Percentiles rank a stretch among this genome's conserved stretches.
phyloP scores from a whole-genome alignment of 352 stramenopile species.

The Globisporangium barbulae region DNA sequence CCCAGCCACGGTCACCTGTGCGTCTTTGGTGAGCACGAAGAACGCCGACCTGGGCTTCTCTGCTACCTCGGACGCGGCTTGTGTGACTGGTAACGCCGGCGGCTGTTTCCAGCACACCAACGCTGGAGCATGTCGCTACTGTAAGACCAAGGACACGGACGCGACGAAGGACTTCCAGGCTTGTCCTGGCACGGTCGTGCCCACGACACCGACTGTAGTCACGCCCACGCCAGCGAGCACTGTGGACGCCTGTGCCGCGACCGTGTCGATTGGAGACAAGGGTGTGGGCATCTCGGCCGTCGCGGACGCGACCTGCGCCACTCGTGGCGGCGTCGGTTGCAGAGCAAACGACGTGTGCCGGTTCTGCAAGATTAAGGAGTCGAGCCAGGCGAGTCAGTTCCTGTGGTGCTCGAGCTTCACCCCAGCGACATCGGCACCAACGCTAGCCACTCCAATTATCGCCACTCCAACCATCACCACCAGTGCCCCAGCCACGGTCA shows the following conservation, averaged over 20 bases:
- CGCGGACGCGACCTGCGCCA: neutral
- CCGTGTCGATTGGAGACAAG: neutral
- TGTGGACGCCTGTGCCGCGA: neutral
- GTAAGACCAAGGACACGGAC: constrained; percentile 8
- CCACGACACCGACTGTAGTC: no score
- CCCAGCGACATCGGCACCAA: neutral
- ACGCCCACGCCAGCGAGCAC: neutral
- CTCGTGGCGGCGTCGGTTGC: neutral
- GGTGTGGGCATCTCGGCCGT: neutral
- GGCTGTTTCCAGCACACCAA: neutral
- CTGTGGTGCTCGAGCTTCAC: constrained; percentile 6
- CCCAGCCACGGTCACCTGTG: neutral
- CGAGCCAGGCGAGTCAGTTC: constrained; percentile 10
- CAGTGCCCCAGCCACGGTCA: neutral
- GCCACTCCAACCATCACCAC: neutral
- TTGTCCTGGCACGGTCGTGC: constrained; percentile 3
- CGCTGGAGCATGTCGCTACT: constrained; percentile 9
- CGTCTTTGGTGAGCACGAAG: neutral
- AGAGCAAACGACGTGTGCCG: constrained; percentile 4
- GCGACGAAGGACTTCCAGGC: constrained; percentile 12
- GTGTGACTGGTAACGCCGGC: neutral
- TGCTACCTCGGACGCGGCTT: neutral
- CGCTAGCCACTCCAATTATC: no score
- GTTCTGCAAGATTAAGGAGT: constrained; percentile 20
- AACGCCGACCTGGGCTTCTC: neutral